A percentile compares a stretch with the other conserved stretches of the same genome.
Conservation (phyloP, 2,329 filamentous ascomycete species). For the Scedosporium minutisporum region DNA sequence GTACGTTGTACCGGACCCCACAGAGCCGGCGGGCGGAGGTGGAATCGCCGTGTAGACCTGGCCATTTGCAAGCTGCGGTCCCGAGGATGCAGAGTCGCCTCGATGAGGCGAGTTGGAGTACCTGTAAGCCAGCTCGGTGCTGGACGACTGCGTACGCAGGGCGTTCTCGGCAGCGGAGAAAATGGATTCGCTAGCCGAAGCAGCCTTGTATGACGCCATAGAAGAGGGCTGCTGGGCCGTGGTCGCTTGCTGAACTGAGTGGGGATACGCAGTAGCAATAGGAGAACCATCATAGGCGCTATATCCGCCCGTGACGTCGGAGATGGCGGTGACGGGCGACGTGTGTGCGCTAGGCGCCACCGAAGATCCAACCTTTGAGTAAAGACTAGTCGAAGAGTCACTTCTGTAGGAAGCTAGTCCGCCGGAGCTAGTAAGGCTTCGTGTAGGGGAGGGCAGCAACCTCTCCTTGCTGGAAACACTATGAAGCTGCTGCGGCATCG, state of each 20-base stretch:
- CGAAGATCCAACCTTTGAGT: not conserved
- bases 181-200: constrained; percentile 9
- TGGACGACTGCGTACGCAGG: constrained; percentile 10
- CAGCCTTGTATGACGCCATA: constrained; percentile 4
- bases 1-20: not conserved
- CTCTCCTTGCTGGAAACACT: constrained; percentile 15
- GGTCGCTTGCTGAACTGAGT: constrained; percentile 3
- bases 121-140: constrained; percentile 10
- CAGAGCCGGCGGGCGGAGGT: not conserved
- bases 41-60: constrained; percentile 4
- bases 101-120: constrained; percentile 6
- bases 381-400: not conserved
- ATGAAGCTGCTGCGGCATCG: constrained; percentile 19
- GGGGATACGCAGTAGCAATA: not conserved
- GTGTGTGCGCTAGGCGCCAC: constrained; percentile 2
- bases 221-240: constrained; percentile 3
- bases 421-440: constrained; percentile 2
- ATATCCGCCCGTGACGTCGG: not conserved
- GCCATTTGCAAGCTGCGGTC: constrained; percentile 1
- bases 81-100: not conserved
- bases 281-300: not conserved
- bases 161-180: constrained; percentile 10
- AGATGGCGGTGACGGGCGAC: constrained; percentile 7
- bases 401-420: not conserved
- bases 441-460: constrained; percentile 13